phyloP scores from a whole-genome alignment of 1,284 basidiomycete species.

The Pascua guehoae region DNA sequence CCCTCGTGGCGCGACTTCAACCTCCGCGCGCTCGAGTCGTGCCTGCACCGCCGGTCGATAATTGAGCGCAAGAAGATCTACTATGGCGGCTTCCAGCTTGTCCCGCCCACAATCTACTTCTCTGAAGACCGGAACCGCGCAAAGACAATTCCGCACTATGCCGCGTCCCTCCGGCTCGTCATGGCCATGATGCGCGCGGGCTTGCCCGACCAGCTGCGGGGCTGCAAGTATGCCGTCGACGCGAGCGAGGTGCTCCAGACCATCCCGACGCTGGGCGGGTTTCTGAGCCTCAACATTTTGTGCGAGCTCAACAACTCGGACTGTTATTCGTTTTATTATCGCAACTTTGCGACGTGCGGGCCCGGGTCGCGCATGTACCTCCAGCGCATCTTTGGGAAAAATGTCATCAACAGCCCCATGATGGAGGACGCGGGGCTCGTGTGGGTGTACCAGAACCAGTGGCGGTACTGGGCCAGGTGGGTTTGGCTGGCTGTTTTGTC shows the following conservation, averaged over 20 bases:
- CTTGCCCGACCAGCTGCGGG: conserved; percentile 16
- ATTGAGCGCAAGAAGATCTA: conserved; percentile 23
- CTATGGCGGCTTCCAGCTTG: conserved; percentile 30
- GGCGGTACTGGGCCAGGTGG: conserved; percentile 24
- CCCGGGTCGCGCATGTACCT: conserved; percentile 26
- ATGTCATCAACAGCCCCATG: conserved; percentile 19
- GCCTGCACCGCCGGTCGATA: conserved; percentile 19
- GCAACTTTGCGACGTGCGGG: conserved; percentile 33
- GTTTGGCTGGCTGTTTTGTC: no score
- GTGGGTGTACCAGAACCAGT: conserved; percentile 38
- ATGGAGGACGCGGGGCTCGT: conserved; percentile 31
- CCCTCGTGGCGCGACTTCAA: conserved; percentile 22
- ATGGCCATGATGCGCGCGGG: conserved; percentile 26
- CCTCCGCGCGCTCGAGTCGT: conserved; percentile 21
- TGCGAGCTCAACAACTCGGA: conserved; percentile 24
- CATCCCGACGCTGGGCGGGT: conserved; percentile 29
- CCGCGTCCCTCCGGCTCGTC: conserved; percentile 27
- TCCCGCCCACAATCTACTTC: conserved; percentile 35
- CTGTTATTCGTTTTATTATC: conserved; percentile 20
- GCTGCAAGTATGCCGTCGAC: conserved; percentile 29
- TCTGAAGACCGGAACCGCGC: conserved; percentile 7
- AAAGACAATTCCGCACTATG: conserved; percentile 21
- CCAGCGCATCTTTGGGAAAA: conserved; percentile 25
- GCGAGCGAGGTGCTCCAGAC: conserved; percentile 25
- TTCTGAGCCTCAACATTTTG: conserved; percentile 26